These are phyloP conservation scores for Daldinia eschscholtzii DNA, from an alignment of 2,329 filamentous ascomycete genomes.

Conservation along the genomic window DNA sequence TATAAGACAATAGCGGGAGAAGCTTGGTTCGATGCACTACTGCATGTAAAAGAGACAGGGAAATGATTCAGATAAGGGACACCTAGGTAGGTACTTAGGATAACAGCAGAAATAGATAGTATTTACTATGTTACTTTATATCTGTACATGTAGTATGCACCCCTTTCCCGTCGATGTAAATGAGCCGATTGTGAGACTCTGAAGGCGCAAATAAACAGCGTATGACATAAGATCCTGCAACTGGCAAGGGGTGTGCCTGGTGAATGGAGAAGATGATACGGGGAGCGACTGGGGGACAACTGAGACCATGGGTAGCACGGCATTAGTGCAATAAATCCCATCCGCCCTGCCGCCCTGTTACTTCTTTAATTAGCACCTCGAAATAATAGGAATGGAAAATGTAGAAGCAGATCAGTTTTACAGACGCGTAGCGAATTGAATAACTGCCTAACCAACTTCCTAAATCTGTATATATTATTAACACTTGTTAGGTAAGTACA, in stretches of 20 bases:
- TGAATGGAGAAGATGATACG: constrained; percentile 7
- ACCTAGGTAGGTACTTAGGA: background rate
- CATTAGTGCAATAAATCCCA: constrained; percentile 21
- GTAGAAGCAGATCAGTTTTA: background rate
- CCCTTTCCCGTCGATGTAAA: background rate
- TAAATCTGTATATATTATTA: background rate
- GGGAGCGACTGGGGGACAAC: constrained; percentile 3
- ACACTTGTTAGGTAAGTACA: constrained; percentile 6
- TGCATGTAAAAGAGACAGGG: background rate
- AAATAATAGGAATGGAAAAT: background rate
- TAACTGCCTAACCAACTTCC: background rate
- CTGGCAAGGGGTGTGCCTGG: constrained; percentile 1
- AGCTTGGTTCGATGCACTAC: too few species aligned
- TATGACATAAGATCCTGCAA: constrained; percentile 7
- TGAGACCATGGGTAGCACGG: constrained; percentile 19
- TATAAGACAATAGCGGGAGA: too few species aligned
- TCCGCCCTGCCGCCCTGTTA: constrained; percentile 16
- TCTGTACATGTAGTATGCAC: background rate
- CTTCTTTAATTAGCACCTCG: constrained; percentile 19
- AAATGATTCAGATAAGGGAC: background rate
- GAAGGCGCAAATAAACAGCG: constrained; percentile 13
- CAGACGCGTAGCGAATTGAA: background rate
- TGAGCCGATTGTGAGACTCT: constrained; percentile 16
- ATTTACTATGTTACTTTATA: background rate
- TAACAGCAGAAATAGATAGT: background rate